Conservation (phyloP, 352 stramenopile species). For the Albugo laibachii region DNA sequence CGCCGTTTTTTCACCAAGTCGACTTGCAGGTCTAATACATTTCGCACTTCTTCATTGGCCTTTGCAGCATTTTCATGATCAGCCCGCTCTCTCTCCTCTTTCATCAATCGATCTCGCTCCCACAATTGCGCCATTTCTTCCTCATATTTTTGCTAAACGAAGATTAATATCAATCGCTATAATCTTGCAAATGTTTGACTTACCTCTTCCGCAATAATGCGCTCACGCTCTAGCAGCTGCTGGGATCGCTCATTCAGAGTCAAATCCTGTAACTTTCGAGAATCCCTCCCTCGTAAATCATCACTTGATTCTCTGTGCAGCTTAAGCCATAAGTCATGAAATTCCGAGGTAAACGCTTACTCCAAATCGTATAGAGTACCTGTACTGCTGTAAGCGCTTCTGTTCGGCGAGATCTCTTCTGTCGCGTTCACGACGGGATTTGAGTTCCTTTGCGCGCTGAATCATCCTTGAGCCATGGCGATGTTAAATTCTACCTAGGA, state of each 20-base stretch:
- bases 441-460: conserved; percentile 43
- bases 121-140: conserved; percentile 44
- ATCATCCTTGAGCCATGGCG: conserved; percentile 28
- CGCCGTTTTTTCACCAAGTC: conserved; percentile 29
- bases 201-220: conserved; percentile 25
- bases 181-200: background rate
- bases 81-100: conserved; percentile 37
- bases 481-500: background rate
- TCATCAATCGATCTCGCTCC: conserved; percentile 49
- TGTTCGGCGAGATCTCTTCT: conserved; percentile 39
- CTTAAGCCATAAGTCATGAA: background rate
- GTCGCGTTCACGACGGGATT: conserved; percentile 36
- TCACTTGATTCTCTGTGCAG: conserved; percentile 37
- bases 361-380: conserved; percentile 9
- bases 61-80: conserved; percentile 24
- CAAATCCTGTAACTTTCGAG: conserved; percentile 33
- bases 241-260: conserved; percentile 32
- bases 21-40: conserved; percentile 58
- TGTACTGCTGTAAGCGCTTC: conserved; percentile 56
- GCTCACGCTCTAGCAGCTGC: conserved; percentile 34
- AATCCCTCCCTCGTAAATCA: conserved; percentile 36
- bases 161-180: background rate
- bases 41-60: conserved; percentile 48
- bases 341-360: background rate
- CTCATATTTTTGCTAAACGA: conserved; percentile 15